A percentile compares a stretch with the other conserved stretches of the same genome.
Conservation (phyloP, 306 rosid genomes). For the Trifolium dubium region DNA sequence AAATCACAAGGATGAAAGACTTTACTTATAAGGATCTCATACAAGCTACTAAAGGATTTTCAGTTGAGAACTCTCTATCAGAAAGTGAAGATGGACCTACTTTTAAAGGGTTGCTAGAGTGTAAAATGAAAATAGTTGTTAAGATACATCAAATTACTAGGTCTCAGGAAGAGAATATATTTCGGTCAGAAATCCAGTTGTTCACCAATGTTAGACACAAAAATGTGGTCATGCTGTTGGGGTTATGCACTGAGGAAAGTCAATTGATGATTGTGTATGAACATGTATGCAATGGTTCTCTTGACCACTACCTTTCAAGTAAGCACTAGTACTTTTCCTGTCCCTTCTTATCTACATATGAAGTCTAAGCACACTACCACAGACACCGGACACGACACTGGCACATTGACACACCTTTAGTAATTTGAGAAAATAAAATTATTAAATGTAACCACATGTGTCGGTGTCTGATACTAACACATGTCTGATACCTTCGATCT, state of each 20-base stretch:
- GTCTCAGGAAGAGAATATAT: constrained; percentile 60
- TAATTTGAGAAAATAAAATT: not conserved
- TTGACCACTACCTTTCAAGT: constrained; percentile 74
- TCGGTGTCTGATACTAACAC: too few relatives aligned
- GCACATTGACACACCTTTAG: not conserved
- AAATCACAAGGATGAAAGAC: constrained; percentile 51
- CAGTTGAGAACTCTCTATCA: constrained; percentile 57
- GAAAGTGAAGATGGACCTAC: constrained; percentile 65
- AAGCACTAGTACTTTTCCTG: constrained; percentile 40
- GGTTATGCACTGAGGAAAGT: constrained; percentile 59
- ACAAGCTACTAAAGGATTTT: constrained; percentile 67
- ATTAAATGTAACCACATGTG: not conserved
- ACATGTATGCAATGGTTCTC: constrained; percentile 74
- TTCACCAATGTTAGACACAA: constrained; percentile 66
- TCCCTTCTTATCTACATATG: constrained; percentile 11
- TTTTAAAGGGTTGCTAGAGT: constrained; percentile 58
- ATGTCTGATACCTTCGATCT: too few relatives aligned
- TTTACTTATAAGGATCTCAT: constrained; percentile 63
- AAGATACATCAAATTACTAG: constrained; percentile 63
- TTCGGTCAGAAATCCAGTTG: constrained; percentile 58
- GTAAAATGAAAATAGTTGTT: constrained; percentile 61
- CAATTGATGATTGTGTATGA: constrained; percentile 69
- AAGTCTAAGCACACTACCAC: not conserved
- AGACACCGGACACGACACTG: not conserved
- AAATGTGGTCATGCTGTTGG: constrained; percentile 77